These are phyloP conservation scores for Phytophthora agathidicida DNA, from an alignment of 352 stramenopile species.

Conservation along the genomic window DNA sequence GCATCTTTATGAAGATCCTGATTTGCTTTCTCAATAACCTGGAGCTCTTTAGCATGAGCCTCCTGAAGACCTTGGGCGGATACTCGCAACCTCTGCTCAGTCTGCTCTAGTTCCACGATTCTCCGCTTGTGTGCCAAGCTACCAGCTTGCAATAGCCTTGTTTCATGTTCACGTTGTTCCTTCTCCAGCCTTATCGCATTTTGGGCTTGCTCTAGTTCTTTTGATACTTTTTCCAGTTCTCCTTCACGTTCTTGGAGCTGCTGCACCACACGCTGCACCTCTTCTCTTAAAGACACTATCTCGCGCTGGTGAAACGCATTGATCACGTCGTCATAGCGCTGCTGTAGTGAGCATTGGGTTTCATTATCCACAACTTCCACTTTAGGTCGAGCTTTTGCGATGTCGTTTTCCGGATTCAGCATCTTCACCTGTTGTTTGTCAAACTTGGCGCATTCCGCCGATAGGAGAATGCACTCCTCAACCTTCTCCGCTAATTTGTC, in stretches of 20 bases:
- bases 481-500: slow-evolving; percentile 21
- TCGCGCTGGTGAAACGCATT: slow-evolving; percentile 5
- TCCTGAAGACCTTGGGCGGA: slow-evolving; percentile 3
- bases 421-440: slow-evolving; percentile 21
- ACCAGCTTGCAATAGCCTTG: neutral
- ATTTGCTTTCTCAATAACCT: slow-evolving; percentile 9
- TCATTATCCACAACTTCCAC: slow-evolving; percentile 7
- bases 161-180: slow-evolving; percentile 8
- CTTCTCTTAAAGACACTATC: slow-evolving; percentile 1
- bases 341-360: slow-evolving; percentile 21
- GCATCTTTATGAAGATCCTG: slow-evolving; percentile 10
- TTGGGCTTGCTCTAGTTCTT: slow-evolving; percentile 10
- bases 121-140: neutral
- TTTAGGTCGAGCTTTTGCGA: neutral
- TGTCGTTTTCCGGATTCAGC: slow-evolving; percentile 9
- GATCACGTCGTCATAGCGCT: slow-evolving; percentile 7
- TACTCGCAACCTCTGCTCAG: neutral
- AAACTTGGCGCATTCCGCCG: slow-evolving; percentile 15
- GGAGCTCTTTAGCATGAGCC: slow-evolving; percentile 17
- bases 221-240: slow-evolving; percentile 2
- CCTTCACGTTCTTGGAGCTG: slow-evolving; percentile 13
- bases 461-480: slow-evolving; percentile 14
- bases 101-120: slow-evolving; percentile 20
- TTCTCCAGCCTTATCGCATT: neutral
- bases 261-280: slow-evolving; percentile 1